Percentiles rank a stretch among this genome's conserved stretches.
Evolutionary conservation across 1,284 basidiomycete species (phyloP).

Genomic region (Bondarzewia mesenterica): DNA sequence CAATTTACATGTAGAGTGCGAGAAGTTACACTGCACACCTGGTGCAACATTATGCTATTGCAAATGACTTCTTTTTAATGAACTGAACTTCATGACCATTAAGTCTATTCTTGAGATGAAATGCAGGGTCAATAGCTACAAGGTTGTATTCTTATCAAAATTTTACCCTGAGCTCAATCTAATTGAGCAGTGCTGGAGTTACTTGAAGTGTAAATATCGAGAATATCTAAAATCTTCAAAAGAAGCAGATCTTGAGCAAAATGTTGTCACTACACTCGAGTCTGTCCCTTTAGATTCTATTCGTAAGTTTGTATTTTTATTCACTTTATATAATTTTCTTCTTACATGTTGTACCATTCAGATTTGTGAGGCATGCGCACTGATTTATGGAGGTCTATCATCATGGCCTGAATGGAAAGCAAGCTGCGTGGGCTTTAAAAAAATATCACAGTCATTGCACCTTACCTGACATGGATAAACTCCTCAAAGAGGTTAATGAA

Average conservation of each 20-base stretch:
- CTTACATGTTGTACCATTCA: neutral
- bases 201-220: slow-evolving; percentile 14
- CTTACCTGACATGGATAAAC: too few species aligned
- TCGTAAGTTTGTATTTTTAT: neutral
- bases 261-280: slow-evolving; percentile 12
- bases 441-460: neutral
- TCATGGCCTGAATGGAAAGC: too few species aligned
- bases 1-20: slow-evolving; percentile 11
- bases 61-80: slow-evolving; percentile 16
- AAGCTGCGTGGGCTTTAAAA: too few species aligned
- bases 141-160: slow-evolving; percentile 17
- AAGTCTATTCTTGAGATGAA: slow-evolving; percentile 12
- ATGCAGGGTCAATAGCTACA: slow-evolving; percentile 10
- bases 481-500: too few species aligned
- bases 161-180: slow-evolving; percentile 16
- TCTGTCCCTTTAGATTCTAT: neutral
- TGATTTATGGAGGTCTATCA: neutral
- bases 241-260: slow-evolving; percentile 13
- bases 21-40: slow-evolving; percentile 15
- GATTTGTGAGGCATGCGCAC: neutral
- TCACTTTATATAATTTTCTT: neutral
- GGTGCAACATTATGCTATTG: slow-evolving; percentile 17
- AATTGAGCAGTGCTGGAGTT: slow-evolving; percentile 17
- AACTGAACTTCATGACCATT: slow-evolving; percentile 18
- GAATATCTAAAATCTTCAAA: slow-evolving; percentile 8